phyloP scores from a whole-genome alignment of 805 yeast species.

The Scheffersomyces coipomensis region DNA sequence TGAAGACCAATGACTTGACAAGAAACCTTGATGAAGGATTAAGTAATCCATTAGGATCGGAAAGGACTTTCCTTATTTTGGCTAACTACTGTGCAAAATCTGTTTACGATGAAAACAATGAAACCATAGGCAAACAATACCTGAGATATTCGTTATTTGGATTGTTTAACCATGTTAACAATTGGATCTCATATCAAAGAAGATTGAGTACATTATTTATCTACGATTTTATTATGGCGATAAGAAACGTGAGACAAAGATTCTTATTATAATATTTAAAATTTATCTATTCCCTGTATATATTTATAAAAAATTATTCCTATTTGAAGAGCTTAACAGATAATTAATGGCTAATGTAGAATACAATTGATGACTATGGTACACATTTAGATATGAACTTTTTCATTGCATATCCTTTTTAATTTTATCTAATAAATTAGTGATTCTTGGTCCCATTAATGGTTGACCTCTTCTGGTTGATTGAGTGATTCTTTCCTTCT shows the following conservation, averaged over 20 bases:
- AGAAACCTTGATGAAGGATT: slow-evolving; percentile 84
- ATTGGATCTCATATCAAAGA: slow-evolving; percentile 35
- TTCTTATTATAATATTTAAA: background rate
- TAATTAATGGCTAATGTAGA: too few species aligned
- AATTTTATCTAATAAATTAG: slow-evolving; percentile 73
- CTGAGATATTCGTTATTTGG: slow-evolving; percentile 18
- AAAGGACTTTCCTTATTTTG: slow-evolving; percentile 83
- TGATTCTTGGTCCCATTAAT: slow-evolving; percentile 84
- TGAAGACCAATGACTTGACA: slow-evolving; percentile 93
- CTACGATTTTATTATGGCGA: slow-evolving; percentile 30
- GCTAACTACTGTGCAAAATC: slow-evolving; percentile 85
- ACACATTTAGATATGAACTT: background rate
- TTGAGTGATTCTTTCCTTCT: slow-evolving; percentile 39
- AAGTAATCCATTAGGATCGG: slow-evolving; percentile 80
- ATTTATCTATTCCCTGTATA: background rate
- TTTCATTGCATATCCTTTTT: slow-evolving; percentile 39
- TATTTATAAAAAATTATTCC: background rate
- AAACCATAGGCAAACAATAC: slow-evolving; percentile 22
- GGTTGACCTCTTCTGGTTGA: slow-evolving; percentile 84
- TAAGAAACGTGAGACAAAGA: slow-evolving; percentile 6
- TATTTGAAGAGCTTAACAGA: too few species aligned
- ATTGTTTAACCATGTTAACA: slow-evolving; percentile 10
- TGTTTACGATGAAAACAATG: slow-evolving; percentile 67
- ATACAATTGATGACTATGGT: too few species aligned
- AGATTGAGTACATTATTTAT: slow-evolving; percentile 29